Base-by-base conservation (phyloP, 768 basidiomycete genomes). In the Lactarius indigo region DNA sequence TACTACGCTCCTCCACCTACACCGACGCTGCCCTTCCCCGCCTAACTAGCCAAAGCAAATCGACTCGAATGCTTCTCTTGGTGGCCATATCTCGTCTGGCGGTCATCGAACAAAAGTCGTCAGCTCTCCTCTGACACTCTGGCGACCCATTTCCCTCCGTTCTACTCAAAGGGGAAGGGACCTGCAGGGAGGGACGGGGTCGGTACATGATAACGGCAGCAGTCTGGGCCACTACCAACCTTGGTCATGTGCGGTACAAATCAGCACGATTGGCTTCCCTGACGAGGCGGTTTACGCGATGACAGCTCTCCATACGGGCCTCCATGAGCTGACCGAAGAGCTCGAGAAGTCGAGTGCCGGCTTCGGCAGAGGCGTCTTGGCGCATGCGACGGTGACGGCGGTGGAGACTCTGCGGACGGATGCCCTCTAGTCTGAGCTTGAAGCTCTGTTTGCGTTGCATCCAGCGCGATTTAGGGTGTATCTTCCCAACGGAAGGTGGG, bases 311-410 rank as follows among this genome's bases (percentile, higher is more conserved):
- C 83, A 91, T 85, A 63, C 90, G 82, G 2, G 85, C 80, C 71
- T 89, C 87, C 79, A 90, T 84, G 79, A 91, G 86, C 66, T 84
- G 82, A 64, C 87, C 87, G 72, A 88, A 89, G 80, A 86, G 82
- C 71, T 85, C 82, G 66, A 91, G 77, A 61, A 91, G 81, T 62
- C 80, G 83, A 31, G 85, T 82, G 54, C 78, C 77, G 41, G 79
- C 75, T 66, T 82, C 80, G n/a, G 73, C 33, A 28, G 63, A 47
- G 31, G 44, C 62, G 37, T 70, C 64, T 57, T 55, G 64, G 72
- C 73, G 69, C 71, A 69, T 52, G 35, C 71, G 74, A 37, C 73
- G 76, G 65, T 66, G 71, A 64, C 64, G 75, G 58, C 57, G 77
- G 66, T 63, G 74, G 73, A 64, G 77, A 72, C 70, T 73, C 74